Base-by-base conservation (phyloP, 176 grass and related monocot genomes). In the Phragmites australis region DNA sequence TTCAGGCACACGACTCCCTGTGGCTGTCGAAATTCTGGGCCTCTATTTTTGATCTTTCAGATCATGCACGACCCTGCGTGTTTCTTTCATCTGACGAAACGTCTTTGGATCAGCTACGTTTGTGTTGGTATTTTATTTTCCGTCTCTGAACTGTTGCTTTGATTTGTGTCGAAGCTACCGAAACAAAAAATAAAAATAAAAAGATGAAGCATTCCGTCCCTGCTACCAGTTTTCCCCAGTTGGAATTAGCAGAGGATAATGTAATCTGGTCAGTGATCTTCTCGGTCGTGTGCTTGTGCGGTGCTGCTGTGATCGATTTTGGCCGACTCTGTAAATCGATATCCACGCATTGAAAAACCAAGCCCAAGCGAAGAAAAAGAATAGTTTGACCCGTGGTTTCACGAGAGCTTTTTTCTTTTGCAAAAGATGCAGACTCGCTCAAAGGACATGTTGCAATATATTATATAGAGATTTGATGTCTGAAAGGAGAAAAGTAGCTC, bases 1-100 rank as follows among this genome's bases (percentile, higher is more conserved):
- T 51, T 21, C 26, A 18, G 2, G 15, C 41, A 41, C 9, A 55
- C 1, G 63, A 5, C 39, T 18, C 10, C 9, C 45, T 9, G 78
- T 70, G 51, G 34, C 23, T 21, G 25, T 81, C 52, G 54, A 59
- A 59, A 59, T 81, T 59, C 3, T 47, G 26, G 18, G 51, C 41
- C 41, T 23, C 79, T 46, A 46, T 59, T 71, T 54, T 50, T 40
- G 13, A 27, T 82, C 30, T 37, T 26, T 17, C 51, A 10, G 18
- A 61, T 41, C 18, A 73, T 32, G 12, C 13, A 64, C 17, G 29
- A 50, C 17, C 26, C 37, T 48, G 40, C 41, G 15, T 17, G 27
- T 78, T 39, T 14, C 47, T 65, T 79, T 77, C 56, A 19, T 30
- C 68, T 11, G 46, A 71, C 46, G 16, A 50, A 49, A 71, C 39